Evolutionary conservation across 1,284 basidiomycete species (phyloP), one percentile per base, ranked within the genome.

Genomic region (Cutaneotrichosporon sp.): DNA sequence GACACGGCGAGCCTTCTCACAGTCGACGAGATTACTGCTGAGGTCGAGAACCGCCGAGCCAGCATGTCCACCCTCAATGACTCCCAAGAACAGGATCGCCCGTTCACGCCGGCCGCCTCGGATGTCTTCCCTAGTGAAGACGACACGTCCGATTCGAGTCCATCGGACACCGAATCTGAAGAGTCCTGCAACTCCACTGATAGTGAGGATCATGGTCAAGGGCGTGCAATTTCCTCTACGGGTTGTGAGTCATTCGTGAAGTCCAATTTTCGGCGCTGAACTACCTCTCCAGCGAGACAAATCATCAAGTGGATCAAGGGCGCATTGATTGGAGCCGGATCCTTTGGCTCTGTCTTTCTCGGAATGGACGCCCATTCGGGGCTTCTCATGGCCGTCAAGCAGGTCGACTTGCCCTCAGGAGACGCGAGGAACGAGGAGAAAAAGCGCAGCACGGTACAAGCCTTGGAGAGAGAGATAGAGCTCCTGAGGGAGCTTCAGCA

Each of bases 241-340:
- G 87, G 87, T 76, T 86, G 87, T 89, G 71, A 79, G 83, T 78
- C 49, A 4, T 21, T 34, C 9, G n/a, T 18, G n/a, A 9, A 9
- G 4, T 42, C 30, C 11, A 36, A 18, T 10, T 22, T 5, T 21
- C 42, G n/a, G 18, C 14, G 46, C 68, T 70, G 57, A 69, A 42
- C 2, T 5, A 32, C 21, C 40, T 18, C n/a, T 0, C 68, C 68
- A 84, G 82, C 82, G 60, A 85, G 84, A 66, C 81, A 82, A 81
- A 90, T 87, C 14, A 91, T 90, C 78, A 97, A 97, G 80, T 99
- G 97, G 97, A 95, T 98, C 82, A 97, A 97, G 73, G 97, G 97
- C 58, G 96, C 96, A 4, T 86, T 99, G 67, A 98, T 99, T 71
- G 97, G 97, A 62, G 90, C 92, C 26, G 97, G 97, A 5, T 95